A percentile compares a stretch with the other conserved stretches of the same genome.
Conservation (phyloP, 2,329 filamentous ascomycete species). For the Penicillium decumbens region DNA sequence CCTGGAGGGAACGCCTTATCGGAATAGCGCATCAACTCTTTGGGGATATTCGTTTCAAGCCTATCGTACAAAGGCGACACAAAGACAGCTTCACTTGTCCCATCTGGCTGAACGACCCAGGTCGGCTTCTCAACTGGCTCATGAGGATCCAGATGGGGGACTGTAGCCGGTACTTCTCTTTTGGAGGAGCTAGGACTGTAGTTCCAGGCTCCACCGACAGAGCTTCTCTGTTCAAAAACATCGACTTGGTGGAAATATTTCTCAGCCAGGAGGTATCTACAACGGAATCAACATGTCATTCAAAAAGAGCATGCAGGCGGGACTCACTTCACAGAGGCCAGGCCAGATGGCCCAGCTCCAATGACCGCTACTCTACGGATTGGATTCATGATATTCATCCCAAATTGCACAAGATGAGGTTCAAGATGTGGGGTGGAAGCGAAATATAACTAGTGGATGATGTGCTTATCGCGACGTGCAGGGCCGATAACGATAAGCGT, state of each 20-base stretch:
- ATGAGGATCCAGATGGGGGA: constrained; percentile 66
- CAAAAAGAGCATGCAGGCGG: neutral
- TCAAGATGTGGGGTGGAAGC: neutral
- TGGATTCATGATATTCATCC: constrained; percentile 16
- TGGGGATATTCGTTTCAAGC: constrained; percentile 83
- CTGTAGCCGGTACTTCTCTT: constrained; percentile 38
- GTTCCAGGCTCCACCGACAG: constrained; percentile 81
- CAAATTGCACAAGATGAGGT: neutral
- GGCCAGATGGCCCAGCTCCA: constrained; percentile 74
- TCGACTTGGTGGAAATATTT: constrained; percentile 65
- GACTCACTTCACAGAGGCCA: constrained; percentile 66
- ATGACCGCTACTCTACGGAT: constrained; percentile 62
- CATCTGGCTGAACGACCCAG: constrained; percentile 35
- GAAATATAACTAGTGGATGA: neutral
- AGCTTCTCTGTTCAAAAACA: constrained; percentile 74
- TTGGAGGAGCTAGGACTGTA: constrained; percentile 56
- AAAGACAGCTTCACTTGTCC: constrained; percentile 54
- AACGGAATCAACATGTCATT: constrained; percentile 3
- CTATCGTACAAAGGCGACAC: constrained; percentile 78
- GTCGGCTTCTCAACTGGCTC: constrained; percentile 61
- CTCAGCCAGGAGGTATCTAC: constrained; percentile 66
- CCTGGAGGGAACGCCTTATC: constrained; percentile 62
- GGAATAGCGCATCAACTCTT: constrained; percentile 73
- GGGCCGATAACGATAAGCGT: neutral
- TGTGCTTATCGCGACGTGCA: neutral